Evolutionary conservation across 2,329 filamentous ascomycete species (phyloP), one percentile per base, ranked within the genome.

Genomic region (Beauveria asiatica): DNA sequence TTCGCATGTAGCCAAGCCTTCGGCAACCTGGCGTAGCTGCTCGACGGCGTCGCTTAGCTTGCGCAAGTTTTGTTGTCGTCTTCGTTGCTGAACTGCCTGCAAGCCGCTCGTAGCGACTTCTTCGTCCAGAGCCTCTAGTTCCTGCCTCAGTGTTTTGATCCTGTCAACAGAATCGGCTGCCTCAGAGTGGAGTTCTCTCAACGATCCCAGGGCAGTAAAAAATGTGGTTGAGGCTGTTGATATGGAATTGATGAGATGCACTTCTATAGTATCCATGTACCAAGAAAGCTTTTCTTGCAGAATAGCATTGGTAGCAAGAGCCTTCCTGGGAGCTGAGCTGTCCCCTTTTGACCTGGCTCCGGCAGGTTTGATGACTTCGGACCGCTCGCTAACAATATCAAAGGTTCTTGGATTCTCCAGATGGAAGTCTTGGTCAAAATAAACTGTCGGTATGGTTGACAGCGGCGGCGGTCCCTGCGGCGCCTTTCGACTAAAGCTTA

Each of bases 201-300:
- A 77, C 0, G 92, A 96, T 0, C 94, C 93, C 1, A 99, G 78
- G 0, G 94, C 94, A 0, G 92, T 92, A 69, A 99, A 99, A 73
- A 99, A 99, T 0, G 93, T 96, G 0, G 91, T 92, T 0, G 94
- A 97, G 1, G 94, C 94, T 0, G 90, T 92, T 2, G 93, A 97
- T 64, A 99, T 99, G 0, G 92, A 96, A 37, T 90, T 91, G 67
- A 99, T 97, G 8, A 99, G 79, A 71, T 99, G 94, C 59, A 99
- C 91, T 71, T 99, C 94, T 23, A 99, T 92, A 0, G 94, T 99
- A 71, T 99, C 94, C 92, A 99, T 96, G 72, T 99, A 99, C 94
- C 94, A 99, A 0, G 94, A 97, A 13, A 99, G 79, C 74, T 99
- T 99, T 74, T 99, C 94, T 71, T 99, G 94, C 41, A 99, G 74